Conservation (phyloP, 768 basidiomycete genomes). For the Collybiopsis luxurians region DNA sequence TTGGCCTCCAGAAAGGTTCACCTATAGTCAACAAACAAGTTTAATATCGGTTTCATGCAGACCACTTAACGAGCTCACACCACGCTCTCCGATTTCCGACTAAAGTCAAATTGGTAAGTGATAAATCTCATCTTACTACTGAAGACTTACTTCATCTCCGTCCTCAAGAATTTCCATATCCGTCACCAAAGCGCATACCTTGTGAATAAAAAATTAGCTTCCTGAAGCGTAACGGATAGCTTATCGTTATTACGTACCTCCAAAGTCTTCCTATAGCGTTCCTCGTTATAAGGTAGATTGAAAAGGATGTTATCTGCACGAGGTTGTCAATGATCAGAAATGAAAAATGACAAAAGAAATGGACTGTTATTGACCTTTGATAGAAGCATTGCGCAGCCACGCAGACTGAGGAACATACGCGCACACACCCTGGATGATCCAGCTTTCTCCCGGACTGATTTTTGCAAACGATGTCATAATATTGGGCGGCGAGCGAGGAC, state of each 20-base stretch:
- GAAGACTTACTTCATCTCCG: conserved; percentile 73
- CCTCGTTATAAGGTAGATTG: conserved; percentile 67
- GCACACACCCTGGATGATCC: conserved; percentile 76
- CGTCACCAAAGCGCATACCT: conserved; percentile 64
- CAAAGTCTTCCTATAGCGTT: conserved; percentile 75
- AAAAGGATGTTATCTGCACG: conserved; percentile 72
- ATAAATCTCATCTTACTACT: too few relatives aligned
- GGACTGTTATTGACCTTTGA: conserved; percentile 40
- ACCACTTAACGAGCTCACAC: conserved; percentile 61
- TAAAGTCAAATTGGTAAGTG: too few relatives aligned
- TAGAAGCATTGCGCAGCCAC: conserved; percentile 75
- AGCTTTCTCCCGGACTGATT: conserved; percentile 49
- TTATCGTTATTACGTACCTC: conserved; percentile 57
- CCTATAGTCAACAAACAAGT: conserved; percentile 18
- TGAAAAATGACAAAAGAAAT: background rate
- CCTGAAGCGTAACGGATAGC: conserved; percentile 16
- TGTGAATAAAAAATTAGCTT: conserved; percentile 25
- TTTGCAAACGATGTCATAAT: conserved; percentile 60
- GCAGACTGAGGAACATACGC: conserved; percentile 85
- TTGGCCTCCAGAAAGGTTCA: conserved; percentile 50
- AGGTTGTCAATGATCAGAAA: background rate
- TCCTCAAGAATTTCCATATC: conserved; percentile 85
- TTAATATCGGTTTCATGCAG: too few relatives aligned
- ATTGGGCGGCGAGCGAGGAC: conserved; percentile 84
- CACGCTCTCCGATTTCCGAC: conserved; percentile 85